Base-by-base conservation (phyloP, 176 grass and related monocot species). In the Typha latifolia region DNA sequence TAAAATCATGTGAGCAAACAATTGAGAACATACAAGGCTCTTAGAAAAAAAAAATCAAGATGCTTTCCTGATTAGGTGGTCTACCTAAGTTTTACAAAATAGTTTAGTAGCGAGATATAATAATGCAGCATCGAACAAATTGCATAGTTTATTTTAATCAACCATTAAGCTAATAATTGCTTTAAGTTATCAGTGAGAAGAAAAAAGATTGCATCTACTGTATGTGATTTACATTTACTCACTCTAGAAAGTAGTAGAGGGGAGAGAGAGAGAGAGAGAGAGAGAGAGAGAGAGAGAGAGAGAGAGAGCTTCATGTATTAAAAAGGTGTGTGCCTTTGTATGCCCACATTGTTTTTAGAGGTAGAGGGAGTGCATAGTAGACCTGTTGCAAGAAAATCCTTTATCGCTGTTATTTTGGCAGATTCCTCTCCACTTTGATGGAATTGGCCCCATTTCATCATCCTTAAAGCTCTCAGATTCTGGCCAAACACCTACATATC, bases 381-480 rank as follows among this genome's bases (percentile, higher is more conserved):
- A 87, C 86, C 81, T 85, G 82, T 91, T 96, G 85, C 92, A 96
- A 18, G 64, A 32, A 47, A 96, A 91, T 2, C 0, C 49, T 2
- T 14, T 3, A 69, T 96, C 85, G 31, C 49, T 62, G 3, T 79
- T 72, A 43, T 74, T 83, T 49, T 88, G 87, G 75, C 92, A 96
- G 71, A 84, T 80, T 23, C 92, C 92, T 8, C 85, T 91, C 88
- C 88, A 96, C 80, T 43, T 26, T 15, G 64, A 74, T 0, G 85
- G 87, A 29, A 96, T 75, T 3, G 77, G 82, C 0, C 82, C 71
- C 73, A 86, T 51, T 0, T 84, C 85, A 14, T 80, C 62, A 5
- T 96, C 92, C 76, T 66, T 69, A 52, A 96, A 96, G 69, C 87
- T 96, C 47, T 75, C 62, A 18, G 87, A 81, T 76, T 96, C 92